Evolutionary conservation across 331 rosid genomes (phyloP), one percentile per base, ranked within the genome.

Genomic region (Arachis monticola): DNA sequence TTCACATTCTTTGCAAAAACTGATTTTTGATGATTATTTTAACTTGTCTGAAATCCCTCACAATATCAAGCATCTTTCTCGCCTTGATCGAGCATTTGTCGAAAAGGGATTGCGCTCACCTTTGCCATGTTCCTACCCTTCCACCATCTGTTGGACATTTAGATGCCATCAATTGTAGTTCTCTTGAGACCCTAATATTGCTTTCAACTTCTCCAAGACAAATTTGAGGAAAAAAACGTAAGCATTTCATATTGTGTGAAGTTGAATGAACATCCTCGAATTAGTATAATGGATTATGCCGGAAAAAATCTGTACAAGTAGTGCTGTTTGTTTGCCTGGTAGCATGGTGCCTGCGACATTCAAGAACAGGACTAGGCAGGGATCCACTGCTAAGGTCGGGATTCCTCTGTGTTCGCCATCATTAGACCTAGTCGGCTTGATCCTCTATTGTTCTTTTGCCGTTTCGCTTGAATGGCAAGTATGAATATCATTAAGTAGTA

Each of bases 231-330:
- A 4, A 56, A 44, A 13, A 38, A 27, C 40, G 31, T 57, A 7
- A 71, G 17, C 57, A 42, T 57, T 45, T 71, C 76, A 41, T 71
- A 71, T 27, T 72, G 76, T 6, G 3, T 30, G 55, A 72, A 72
- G 45, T 2, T 72, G 56, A 22, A 59, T 12, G 12, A 58, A 48
- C 57, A 27, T 44, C 58, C 76, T 6, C 57, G 4, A 10, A 10
- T 0, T n/a, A 12, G 58, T 72, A 59, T 72, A 22, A 7, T 27
- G 32, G 67, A 72, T 42, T 6, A 10, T 59, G 58, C 57, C 70
- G 22, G 3, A 9, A 13, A 1, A 2, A 7, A 12, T 45, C 40
- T 32, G 10, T 59, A 58, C 27, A 32, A 27, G 64, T 58, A 45
- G 76, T 59, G 5, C 7, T 44, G 44, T 58, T 72, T 72, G 76